Base-by-base conservation (phyloP, 1,139 yeast genomes). In the Protomyces inouyei region DNA sequence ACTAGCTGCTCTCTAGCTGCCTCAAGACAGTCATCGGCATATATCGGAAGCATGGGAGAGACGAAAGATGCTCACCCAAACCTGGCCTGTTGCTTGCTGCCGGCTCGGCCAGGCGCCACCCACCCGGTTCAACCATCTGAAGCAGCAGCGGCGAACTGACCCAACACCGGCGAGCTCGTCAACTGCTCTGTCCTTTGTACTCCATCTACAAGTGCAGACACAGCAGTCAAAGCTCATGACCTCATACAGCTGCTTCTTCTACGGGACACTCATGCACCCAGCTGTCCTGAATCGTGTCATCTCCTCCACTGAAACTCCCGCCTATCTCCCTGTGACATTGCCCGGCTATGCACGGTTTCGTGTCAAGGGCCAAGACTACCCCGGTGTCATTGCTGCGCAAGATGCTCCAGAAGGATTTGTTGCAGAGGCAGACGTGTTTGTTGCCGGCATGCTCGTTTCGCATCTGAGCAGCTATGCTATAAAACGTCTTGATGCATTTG, bases 221-320 rank as follows among this genome's bases (percentile, higher is more conserved):
- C 32, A 28, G 8, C 32, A 28, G 9, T 28, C 32, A 28, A 28
- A 28, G 32, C 32, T 28, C 32, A 28, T 28, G 32, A 5, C 32
- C 32, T 28, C 32, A 28, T 43, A 43, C 25, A 43, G 48, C 28
- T 54, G 61, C 51, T 57, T 61, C 57, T 54, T 61, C 57, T 55
- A 64, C 35, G 61, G 66, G 36, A 64, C 64, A 3, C 64, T 64
- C 37, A 64, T 60, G 65, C 64, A 64, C 51, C 65, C 61, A 3
- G 16, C 18, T 12, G 55, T 61, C 8, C 45, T 56, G 21, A 61
- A 61, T 23, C 32, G 38, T 18, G 35, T 55, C 23, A 28, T 12
- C 8, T n/a, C 36, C 12, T 4, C 10, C 28, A n/a, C 18, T 32
- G 23, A 12, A 18, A 32, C 35, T 0, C 18, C 40, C 8, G 23